Conservation (phyloP, 202 grass and related monocot genomes). For the Panicum hallii region DNA sequence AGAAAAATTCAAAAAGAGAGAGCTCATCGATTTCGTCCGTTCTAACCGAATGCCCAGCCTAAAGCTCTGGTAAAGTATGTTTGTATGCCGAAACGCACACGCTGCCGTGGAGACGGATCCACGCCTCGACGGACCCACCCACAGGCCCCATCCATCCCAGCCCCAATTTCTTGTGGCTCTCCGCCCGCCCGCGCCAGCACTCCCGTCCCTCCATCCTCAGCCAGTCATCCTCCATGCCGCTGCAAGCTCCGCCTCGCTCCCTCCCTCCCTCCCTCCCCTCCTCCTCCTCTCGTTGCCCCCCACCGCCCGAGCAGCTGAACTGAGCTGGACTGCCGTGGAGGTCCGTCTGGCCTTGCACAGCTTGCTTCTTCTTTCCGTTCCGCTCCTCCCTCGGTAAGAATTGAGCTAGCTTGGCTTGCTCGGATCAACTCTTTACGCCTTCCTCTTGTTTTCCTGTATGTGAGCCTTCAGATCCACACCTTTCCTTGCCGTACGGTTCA, state of each 20-base stretch:
- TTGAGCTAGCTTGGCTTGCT: neutral
- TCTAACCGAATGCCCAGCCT: no score
- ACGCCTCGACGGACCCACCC: neutral
- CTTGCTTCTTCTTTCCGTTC: neutral
- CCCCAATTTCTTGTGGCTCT: neutral
- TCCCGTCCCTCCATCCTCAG: neutral
- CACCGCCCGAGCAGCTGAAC: neutral
- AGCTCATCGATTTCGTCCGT: no score
- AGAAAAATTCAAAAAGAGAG: no score
- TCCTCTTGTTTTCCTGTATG: neutral
- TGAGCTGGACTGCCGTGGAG: neutral
- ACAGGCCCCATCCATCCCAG: neutral
- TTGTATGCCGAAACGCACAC: no score
- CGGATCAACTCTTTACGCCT: neutral
- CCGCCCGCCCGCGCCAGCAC: neutral
- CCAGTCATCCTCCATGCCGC: neutral
- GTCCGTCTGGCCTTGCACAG: neutral
- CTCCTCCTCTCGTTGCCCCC: neutral
- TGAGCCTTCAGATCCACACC: no score
- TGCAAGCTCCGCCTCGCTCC: neutral
- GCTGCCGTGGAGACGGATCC: neutral
- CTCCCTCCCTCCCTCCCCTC: neutral
- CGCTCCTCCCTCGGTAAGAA: neutral
- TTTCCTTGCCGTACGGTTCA: neutral
- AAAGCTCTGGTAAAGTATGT: no score